phyloP scores from a whole-genome alignment of 352 stramenopile species.

The Stramenopiles sp. region DNA sequence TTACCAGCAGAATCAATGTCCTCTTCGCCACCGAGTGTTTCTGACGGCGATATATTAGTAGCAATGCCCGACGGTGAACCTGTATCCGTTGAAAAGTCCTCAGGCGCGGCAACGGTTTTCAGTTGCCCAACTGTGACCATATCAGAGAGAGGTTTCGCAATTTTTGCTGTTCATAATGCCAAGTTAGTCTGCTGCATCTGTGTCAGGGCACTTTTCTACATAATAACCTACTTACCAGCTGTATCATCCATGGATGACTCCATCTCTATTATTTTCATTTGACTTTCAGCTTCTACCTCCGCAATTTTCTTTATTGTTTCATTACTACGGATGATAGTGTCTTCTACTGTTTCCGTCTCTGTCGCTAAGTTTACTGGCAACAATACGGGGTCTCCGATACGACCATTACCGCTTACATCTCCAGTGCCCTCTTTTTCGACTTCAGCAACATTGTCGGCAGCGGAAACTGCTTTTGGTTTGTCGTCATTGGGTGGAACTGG shows the following conservation, averaged over 20 bases:
- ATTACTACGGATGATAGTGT: background rate
- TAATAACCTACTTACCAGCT: background rate
- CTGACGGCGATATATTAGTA: background rate
- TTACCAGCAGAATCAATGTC: background rate
- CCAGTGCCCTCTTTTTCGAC: background rate
- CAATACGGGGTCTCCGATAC: background rate
- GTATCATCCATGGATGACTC: background rate
- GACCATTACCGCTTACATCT: background rate
- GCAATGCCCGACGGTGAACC: too few species aligned
- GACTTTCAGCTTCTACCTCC: background rate
- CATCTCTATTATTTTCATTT: background rate
- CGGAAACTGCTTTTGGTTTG: background rate
- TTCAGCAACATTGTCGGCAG: background rate
- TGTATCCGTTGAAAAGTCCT: background rate
- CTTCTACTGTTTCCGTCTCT: background rate
- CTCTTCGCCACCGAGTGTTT: background rate
- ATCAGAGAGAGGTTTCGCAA: background rate
- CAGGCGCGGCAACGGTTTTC: background rate
- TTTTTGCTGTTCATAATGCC: background rate
- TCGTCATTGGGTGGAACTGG: background rate
- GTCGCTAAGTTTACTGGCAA: background rate
- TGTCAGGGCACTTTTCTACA: too few species aligned
- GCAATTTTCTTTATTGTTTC: background rate
- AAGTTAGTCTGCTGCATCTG: too few species aligned
- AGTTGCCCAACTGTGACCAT: background rate